Base-by-base conservation (phyloP, 176 grass and related monocot genomes). In the Lolium perenne region DNA sequence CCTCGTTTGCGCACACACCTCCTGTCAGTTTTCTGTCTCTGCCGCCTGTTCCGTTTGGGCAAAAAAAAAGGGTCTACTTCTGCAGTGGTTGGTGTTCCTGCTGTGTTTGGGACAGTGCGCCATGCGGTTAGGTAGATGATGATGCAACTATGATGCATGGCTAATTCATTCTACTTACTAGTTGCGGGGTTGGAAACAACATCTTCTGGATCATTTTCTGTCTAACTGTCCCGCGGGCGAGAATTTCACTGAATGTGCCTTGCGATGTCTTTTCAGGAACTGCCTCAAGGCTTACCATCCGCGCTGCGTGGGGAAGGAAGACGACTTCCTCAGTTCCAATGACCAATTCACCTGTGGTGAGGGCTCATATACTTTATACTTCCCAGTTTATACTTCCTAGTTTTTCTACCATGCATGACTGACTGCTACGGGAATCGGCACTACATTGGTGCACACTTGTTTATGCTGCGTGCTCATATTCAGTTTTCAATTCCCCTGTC, bases 241-340 rank as follows among this genome's bases (percentile, higher is more conserved):
- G 1, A 41, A 53, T 47, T 7, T 38, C 60, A 21, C 72, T 93
- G 56, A 84, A 60, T 74, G 18, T 76, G 74, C 15, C 12, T 86
- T 25, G 51, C 89, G 38, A 13, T 55, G 43, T 38, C 13, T 92
- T 90, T 51, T 46, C 90, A 98, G 96, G 83, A 92, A 92, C 69
- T 98, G 96, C 84, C 80, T 85, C 76, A 98, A 98, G 66, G 64
- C 79, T 64, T 98, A 95, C 74, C 96, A 98, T 86, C 90, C 80
- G 62, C 0, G 32, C 0, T 98, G 96, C 57, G 74, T 84, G 38
- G 73, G 38, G 50, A 89, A 87, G 84, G 82, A 83, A 40, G 71
- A 80, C 12, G 79, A 38, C 25, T 81, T 88, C 82, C 76, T 88
- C 73, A 77, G 62, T 61, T 76, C 78, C 11, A 61, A 40, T 18